Conservation (phyloP, 2,329 filamentous ascomycete genomes). For the Colletotrichum orbiculare region DNA sequence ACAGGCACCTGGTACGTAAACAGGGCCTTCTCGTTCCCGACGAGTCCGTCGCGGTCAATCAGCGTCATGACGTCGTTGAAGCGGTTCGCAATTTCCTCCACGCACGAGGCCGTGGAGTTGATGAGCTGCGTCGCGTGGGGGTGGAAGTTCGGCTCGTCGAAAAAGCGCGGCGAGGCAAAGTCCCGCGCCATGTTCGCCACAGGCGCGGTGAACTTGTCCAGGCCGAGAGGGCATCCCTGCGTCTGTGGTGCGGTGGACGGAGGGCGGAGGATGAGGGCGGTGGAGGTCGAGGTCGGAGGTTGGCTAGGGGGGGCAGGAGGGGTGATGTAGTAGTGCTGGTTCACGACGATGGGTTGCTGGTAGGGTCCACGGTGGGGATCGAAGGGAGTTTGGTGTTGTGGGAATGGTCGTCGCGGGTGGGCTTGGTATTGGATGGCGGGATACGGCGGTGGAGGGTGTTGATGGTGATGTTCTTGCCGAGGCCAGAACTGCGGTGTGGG, state of each 20-base stretch:
- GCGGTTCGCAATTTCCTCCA: conserved; percentile 69
- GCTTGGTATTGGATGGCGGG: conserved; percentile 21
- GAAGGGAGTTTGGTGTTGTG: conserved; percentile 37
- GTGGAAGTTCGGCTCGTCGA: conserved; percentile 50
- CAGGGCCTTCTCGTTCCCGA: conserved; percentile 66
- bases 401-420: conserved; percentile 39
- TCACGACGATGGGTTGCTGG: conserved; percentile 59
- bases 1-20: conserved; percentile 50
- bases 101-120: conserved; percentile 59
- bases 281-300: conserved; percentile 7
- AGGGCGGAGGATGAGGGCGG: conserved; percentile 29
- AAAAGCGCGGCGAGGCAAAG: conserved; percentile 51
- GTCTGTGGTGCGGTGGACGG: conserved; percentile 3
- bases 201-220: conserved; percentile 52
- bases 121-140: conserved; percentile 54
- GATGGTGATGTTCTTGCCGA: conserved; percentile 17
- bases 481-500: conserved; percentile 29
- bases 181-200: conserved; percentile 56
- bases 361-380: conserved; percentile 30
- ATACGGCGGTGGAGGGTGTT: conserved; percentile 18
- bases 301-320: conserved; percentile 24
- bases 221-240: conserved; percentile 38
- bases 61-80: conserved; percentile 77
- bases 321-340: conserved; percentile 62
- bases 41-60: conserved; percentile 72